phyloP scores from a whole-genome alignment of 2,329 filamentous ascomycete genomes.

The Sclerotinia spermophila region DNA sequence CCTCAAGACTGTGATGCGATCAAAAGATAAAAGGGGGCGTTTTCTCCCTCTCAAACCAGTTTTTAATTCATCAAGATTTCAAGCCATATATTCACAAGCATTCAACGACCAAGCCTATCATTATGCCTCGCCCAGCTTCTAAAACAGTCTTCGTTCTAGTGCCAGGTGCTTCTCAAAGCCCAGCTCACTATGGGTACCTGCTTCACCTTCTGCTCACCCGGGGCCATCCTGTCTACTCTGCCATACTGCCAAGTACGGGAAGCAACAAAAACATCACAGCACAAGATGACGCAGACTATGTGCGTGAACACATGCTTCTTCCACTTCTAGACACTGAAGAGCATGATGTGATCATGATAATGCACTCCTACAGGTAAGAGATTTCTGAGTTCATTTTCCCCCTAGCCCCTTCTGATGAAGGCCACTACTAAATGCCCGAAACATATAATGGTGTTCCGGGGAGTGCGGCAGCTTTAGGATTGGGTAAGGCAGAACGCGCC shows the following conservation, averaged over 20 bases:
- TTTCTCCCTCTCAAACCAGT: too few relatives aligned
- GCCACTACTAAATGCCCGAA: too few relatives aligned
- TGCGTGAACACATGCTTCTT: background rate
- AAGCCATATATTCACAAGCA: too few relatives aligned
- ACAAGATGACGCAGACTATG: background rate
- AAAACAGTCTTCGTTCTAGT: background rate
- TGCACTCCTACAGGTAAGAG: background rate
- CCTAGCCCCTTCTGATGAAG: too few relatives aligned
- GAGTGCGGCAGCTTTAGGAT: background rate
- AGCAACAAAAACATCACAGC: background rate
- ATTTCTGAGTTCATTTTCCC: too few relatives aligned
- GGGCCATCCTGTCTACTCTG: background rate
- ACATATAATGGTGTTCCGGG: background rate
- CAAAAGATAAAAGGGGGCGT: too few relatives aligned
- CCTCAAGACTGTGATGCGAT: too few relatives aligned
- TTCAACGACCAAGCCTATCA: too few relatives aligned
- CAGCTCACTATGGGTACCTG: background rate
- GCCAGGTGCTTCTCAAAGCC: background rate
- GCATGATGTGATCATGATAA: background rate
- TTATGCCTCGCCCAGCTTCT: background rate
- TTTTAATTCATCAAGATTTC: too few relatives aligned
- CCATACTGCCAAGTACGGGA: constrained; percentile 1
- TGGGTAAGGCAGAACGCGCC: background rate
- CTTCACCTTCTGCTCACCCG: background rate
- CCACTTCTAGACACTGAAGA: background rate